phyloP scores from a whole-genome alignment of 345 rosid genomes.

The Schrenkiella parvula region DNA sequence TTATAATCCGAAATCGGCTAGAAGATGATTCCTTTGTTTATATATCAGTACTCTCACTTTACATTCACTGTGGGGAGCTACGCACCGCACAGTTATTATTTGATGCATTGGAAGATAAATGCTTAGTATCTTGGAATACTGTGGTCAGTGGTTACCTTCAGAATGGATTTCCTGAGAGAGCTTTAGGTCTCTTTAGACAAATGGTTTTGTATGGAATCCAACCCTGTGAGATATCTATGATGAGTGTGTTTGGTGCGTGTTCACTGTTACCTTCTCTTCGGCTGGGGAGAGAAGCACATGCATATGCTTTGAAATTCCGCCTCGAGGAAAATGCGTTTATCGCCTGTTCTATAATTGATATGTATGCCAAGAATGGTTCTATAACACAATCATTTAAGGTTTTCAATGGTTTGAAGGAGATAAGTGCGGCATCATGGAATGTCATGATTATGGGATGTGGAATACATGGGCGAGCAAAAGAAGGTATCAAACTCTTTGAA shows the following conservation, averaged over 20 bases:
- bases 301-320: slow-evolving; percentile 43
- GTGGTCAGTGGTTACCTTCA: slow-evolving; percentile 53
- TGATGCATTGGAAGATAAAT: slow-evolving; percentile 43
- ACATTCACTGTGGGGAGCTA: slow-evolving; percentile 46
- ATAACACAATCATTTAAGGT: slow-evolving; percentile 39
- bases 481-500: slow-evolving; percentile 50
- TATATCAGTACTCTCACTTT: slow-evolving; percentile 52
- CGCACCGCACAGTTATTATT: slow-evolving; percentile 42
- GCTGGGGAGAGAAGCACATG: slow-evolving; percentile 59
- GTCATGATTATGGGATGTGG: slow-evolving; percentile 65
- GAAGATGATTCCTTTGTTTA: slow-evolving; percentile 42
- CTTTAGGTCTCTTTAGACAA: slow-evolving; percentile 45
- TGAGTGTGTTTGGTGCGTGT: slow-evolving; percentile 46
- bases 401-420: slow-evolving; percentile 40
- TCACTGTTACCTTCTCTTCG: slow-evolving; percentile 52
- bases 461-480: slow-evolving; percentile 51
- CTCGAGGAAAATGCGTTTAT: slow-evolving; percentile 35
- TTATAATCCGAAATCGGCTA: slow-evolving; percentile 43
- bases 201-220: slow-evolving; percentile 40
- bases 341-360: slow-evolving; percentile 55
- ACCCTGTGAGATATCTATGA: slow-evolving; percentile 44
- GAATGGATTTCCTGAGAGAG: slow-evolving; percentile 47
- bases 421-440: slow-evolving; percentile 50
- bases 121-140: slow-evolving; percentile 60
- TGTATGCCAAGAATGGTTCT: slow-evolving; percentile 64